These are phyloP conservation scores for Firmiana major DNA, from an alignment of 345 rosid genomes.

Conservation along the genomic window DNA sequence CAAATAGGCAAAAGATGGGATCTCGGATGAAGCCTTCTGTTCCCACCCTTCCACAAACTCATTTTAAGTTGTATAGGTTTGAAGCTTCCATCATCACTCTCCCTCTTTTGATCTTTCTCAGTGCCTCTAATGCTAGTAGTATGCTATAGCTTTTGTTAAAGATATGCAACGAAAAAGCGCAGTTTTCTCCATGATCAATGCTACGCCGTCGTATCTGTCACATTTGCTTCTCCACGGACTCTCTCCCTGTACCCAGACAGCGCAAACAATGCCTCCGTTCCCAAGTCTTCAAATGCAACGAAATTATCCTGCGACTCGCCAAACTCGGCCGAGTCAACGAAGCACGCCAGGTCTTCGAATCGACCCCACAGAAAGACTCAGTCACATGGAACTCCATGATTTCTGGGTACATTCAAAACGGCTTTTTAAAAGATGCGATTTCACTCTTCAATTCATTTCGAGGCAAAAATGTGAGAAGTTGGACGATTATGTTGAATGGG, in stretches of 20 bases:
- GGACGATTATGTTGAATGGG: conserved; percentile 13
- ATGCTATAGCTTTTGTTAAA: not conserved
- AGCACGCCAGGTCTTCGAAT: conserved; percentile 53
- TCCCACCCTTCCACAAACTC: too few relatives aligned
- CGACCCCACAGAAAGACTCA: conserved; percentile 43
- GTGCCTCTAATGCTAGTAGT: too few relatives aligned
- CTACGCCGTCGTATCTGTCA: not conserved
- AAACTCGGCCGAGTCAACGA: conserved; percentile 31
- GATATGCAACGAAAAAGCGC: not conserved
- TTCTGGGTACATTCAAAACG: conserved; percentile 52
- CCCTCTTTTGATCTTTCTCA: too few relatives aligned
- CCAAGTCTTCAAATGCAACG: conserved; percentile 12
- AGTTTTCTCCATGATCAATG: conserved; percentile 2
- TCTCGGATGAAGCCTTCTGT: too few relatives aligned
- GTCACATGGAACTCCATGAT: conserved; percentile 64
- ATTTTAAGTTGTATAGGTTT: too few relatives aligned
- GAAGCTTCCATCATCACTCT: too few relatives aligned
- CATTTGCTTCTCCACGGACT: conserved; percentile 3
- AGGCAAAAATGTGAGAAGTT: conserved; percentile 15
- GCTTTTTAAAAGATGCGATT: conserved; percentile 38
- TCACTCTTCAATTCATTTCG: conserved; percentile 20
- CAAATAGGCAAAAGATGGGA: too few relatives aligned
- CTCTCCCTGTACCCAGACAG: not conserved
- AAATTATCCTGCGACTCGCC: conserved; percentile 1
- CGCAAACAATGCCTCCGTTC: not conserved